Conservation (phyloP, 2,329 filamentous ascomycete genomes). For the Clarireedia homoeocarpa region DNA sequence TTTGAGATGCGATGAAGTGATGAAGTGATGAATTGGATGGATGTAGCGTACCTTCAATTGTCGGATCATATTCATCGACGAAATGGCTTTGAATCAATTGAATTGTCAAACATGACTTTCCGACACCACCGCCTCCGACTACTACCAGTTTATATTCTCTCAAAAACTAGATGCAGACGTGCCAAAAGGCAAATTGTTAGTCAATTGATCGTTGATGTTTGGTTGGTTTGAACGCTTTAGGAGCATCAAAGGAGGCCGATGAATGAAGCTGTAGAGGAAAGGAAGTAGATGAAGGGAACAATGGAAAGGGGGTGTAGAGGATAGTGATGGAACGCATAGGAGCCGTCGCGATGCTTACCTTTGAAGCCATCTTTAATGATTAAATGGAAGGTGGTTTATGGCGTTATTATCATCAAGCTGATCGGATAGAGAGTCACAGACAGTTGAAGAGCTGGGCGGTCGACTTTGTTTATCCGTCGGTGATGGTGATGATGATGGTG, state of each 20-base stretch:
- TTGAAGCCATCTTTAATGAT: constrained; percentile 31
- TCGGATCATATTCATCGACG: constrained; percentile 98
- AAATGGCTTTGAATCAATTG: constrained; percentile 89
- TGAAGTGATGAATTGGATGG: background rate
- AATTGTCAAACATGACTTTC: constrained; percentile 98
- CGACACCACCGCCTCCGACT: constrained; percentile 94
- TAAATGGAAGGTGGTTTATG: constrained; percentile 10
- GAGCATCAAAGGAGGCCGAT: too few relatives aligned
- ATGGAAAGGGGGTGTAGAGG: background rate
- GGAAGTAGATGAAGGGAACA: too few relatives aligned
- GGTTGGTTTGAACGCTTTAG: too few relatives aligned
- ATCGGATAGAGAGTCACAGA: too few relatives aligned
- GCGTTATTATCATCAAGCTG: constrained; percentile 15
- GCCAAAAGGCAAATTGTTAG: constrained; percentile 10
- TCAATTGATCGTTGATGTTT: constrained; percentile 8
- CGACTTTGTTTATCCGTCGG: too few relatives aligned
- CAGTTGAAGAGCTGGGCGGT: too few relatives aligned
- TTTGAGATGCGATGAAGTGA: background rate
- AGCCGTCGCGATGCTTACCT: constrained; percentile 23
- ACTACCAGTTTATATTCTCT: constrained; percentile 95
- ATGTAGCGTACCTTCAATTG: constrained; percentile 76
- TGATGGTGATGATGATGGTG: too few relatives aligned
- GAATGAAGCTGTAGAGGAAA: too few relatives aligned
- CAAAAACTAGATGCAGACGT: constrained; percentile 53
- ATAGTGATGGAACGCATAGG: too few relatives aligned